These are phyloP conservation scores for Microdochium bolleyi DNA, from an alignment of 2,329 filamentous ascomycete genomes.

Conservation along the genomic window DNA sequence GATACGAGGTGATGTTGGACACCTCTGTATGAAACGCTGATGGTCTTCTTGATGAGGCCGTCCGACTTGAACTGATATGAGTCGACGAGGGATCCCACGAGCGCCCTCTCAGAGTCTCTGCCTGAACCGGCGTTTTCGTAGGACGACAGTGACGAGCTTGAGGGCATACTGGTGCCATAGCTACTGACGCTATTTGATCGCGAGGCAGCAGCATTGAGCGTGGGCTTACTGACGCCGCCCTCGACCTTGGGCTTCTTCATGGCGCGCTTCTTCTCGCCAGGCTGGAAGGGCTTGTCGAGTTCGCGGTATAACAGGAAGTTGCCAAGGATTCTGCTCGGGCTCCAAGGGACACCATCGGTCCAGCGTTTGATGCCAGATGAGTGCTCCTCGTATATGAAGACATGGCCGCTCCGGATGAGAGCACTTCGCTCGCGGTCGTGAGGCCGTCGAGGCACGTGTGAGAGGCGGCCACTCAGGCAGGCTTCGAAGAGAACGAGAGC, in stretches of 20 bases:
- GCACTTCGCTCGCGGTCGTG: slow-evolving; percentile 74
- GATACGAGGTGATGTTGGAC: slow-evolving; percentile 80
- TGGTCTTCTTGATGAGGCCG: slow-evolving; percentile 87
- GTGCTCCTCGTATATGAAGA: slow-evolving; percentile 90
- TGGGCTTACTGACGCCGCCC: slow-evolving; percentile 27
- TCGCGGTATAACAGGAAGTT: slow-evolving; percentile 85
- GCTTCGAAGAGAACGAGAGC: slow-evolving; percentile 76
- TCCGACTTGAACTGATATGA: slow-evolving; percentile 79
- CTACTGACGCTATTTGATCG: slow-evolving; percentile 13
- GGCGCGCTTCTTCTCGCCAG: slow-evolving; percentile 78
- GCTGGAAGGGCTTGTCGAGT: slow-evolving; percentile 67
- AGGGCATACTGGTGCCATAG: slow-evolving; percentile 1
- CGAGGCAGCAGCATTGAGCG: slow-evolving; percentile 7
- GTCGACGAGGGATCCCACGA: slow-evolving; percentile 81
- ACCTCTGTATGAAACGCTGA: slow-evolving; percentile 68
- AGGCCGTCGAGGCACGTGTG: slow-evolving; percentile 73
- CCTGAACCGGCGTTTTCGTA: not conserved
- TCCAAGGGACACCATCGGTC: slow-evolving; percentile 91
- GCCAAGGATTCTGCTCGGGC: slow-evolving; percentile 74
- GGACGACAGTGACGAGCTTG: not conserved
- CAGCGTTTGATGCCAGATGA: slow-evolving; percentile 88
- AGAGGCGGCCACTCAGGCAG: slow-evolving; percentile 60
- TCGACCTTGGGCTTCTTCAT: slow-evolving; percentile 57
- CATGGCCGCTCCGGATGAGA: slow-evolving; percentile 74
- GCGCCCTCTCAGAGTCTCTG: slow-evolving; percentile 26